These are phyloP conservation scores for Boletellus sp. DNA, from an alignment of 768 basidiomycete genomes.

Conservation along the genomic window DNA sequence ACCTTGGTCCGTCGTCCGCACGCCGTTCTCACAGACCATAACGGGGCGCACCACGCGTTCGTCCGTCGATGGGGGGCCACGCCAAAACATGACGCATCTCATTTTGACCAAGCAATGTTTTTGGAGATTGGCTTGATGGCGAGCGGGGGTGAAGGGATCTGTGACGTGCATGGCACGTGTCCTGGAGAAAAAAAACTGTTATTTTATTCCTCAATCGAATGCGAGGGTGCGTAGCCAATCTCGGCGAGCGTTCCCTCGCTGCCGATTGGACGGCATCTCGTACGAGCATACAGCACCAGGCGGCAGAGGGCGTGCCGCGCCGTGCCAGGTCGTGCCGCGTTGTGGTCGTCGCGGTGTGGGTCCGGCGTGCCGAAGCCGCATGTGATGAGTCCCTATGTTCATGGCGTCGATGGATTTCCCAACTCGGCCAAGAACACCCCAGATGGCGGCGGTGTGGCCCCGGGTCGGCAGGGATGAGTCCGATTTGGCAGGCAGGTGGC, in stretches of 20 bases:
- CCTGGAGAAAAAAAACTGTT: background rate
- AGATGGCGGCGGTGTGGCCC: conserved; percentile 1
- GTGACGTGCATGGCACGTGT: conserved; percentile 18
- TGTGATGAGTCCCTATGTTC: conserved; percentile 11
- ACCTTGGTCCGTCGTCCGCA: background rate
- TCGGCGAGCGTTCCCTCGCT: conserved; percentile 7
- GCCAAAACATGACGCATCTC: conserved; percentile 22
- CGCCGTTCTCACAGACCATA: background rate
- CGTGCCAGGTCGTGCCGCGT: background rate
- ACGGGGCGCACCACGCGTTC: background rate
- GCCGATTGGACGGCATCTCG: background rate
- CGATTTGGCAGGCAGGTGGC: background rate
- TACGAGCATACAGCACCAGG: background rate
- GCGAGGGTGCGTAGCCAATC: conserved; percentile 23
- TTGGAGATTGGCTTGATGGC: conserved; percentile 15
- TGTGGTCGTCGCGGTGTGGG: background rate
- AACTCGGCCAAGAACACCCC: conserved; percentile 1
- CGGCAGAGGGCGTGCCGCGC: background rate
- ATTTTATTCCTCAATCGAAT: conserved; percentile 12
- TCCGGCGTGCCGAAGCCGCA: conserved; percentile 19
- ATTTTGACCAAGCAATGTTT: conserved; percentile 2
- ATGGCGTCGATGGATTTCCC: background rate
- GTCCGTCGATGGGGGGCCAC: conserved; percentile 11
- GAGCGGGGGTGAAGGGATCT: background rate
- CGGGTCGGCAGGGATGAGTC: background rate